phyloP scores from a whole-genome alignment of 1,284 basidiomycete species.

The Cystobasidium slooffiae region DNA sequence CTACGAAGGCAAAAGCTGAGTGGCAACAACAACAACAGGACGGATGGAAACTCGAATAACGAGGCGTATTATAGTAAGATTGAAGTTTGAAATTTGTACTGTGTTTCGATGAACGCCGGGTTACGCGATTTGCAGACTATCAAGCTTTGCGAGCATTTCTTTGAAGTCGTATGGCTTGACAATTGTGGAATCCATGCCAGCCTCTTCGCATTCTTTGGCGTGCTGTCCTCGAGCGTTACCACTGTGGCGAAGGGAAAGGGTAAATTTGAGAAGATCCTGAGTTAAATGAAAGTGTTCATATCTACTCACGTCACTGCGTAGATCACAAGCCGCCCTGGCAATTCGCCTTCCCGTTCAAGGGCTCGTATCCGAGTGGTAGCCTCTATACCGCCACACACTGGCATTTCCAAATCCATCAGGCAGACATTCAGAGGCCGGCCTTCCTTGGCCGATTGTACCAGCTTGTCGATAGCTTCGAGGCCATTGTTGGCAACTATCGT shows the following conservation, averaged over 20 bases:
- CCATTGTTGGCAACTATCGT: constrained; percentile 59
- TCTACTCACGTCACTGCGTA: constrained; percentile 24
- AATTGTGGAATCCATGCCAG: constrained; percentile 31
- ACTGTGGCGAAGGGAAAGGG: not conserved
- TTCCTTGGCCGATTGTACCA: constrained; percentile 46
- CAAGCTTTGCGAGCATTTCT: constrained; percentile 21
- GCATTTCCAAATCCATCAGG: constrained; percentile 48
- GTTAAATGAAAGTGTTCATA: not conserved
- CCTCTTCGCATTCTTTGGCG: constrained; percentile 14
- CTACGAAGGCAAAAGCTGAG: too few species aligned
- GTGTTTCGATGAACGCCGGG: not conserved
- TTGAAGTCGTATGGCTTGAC: constrained; percentile 27
- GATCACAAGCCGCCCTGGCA: constrained; percentile 21
- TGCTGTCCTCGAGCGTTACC: constrained; percentile 32
- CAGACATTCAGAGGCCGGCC: constrained; percentile 25
- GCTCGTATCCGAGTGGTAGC: constrained; percentile 44
- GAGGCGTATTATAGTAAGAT: not conserved
- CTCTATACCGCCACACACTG: constrained; percentile 47
- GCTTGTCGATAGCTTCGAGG: constrained; percentile 58
- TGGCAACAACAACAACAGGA: not conserved
- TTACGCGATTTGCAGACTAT: constrained; percentile 6
- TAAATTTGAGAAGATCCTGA: not conserved
- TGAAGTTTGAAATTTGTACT: not conserved
- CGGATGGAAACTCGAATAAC: not conserved
- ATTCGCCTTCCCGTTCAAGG: constrained; percentile 40